Base-by-base conservation (phyloP, 1,284 basidiomycete species). In the Rhodotorula sp. region DNA sequence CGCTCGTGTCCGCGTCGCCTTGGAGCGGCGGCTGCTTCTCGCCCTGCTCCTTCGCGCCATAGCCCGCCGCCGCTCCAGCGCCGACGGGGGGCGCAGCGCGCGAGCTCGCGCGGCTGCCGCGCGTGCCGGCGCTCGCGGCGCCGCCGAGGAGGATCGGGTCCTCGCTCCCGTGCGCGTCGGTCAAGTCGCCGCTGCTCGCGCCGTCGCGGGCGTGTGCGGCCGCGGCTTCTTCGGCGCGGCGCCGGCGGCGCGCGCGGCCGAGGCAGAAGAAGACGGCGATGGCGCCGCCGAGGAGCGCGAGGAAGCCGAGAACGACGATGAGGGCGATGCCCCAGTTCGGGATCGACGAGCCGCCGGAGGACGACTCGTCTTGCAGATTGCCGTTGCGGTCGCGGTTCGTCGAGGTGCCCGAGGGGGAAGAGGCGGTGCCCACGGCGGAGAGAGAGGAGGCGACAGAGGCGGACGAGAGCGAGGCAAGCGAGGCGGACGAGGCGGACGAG, bases 241-340 rank as follows among this genome's bases (percentile, higher is more conserved):
- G 82, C 65, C 85, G 85, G 71, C 84, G 82, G 61, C 89, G 87
- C 68, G 89, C 78, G 56, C 89, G 86, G 45, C 89, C 87, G 79
- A 90, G 82, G 79, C 90, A 85, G 80, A 91, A 82, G 84, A 90
- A 92, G 52, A 84, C 82, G 62, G 91, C 85, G 63, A 89, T 81
- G 70, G 88, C 87, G 14, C 85, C 84, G 16, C 89, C 87, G 60
- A 87, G 85, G 72, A 92, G 87, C 61, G 91, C 90, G 69, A 92
- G 84, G 81, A 91, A 88, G 46, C 91, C 91, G 49, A 93, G 86
- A 60, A 92, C 86, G 66, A 89, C 89, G 70, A 93, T 90, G 72
- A 92, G 88, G 56, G 91, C 91, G 74, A 93, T 93, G n/a, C 90
- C 91, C 91, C 91, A 92, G 78, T 87, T 86, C 3, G 91, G 91